A percentile compares a stretch with the other conserved stretches of the same genome.
Evolutionary conservation across 371 early-diverging fungal genomes (phyloP).

Genomic region (Apophysomyces ossiformis): DNA sequence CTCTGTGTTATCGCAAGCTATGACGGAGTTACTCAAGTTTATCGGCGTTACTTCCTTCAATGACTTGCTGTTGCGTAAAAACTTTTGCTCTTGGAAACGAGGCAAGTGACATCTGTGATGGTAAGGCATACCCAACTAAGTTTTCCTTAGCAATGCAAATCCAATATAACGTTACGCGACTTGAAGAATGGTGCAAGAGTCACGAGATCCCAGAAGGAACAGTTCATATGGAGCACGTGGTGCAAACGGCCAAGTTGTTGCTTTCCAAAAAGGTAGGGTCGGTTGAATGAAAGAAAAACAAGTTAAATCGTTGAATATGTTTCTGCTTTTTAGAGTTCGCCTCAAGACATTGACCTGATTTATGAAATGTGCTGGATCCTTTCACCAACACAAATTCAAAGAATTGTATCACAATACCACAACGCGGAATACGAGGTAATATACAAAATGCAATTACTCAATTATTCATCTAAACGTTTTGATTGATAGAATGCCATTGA

Average conservation of each 20-base stretch:
- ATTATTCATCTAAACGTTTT: slow-evolving; percentile 6
- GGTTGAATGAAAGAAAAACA: too few species aligned
- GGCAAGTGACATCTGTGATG: slow-evolving; percentile 33
- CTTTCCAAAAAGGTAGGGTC: slow-evolving; percentile 82
- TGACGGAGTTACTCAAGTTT: slow-evolving; percentile 86
- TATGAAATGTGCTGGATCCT: slow-evolving; percentile 96
- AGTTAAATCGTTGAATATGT: background rate
- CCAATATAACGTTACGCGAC: slow-evolving; percentile 94
- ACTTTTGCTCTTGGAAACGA: slow-evolving; percentile 85
- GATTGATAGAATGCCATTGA: slow-evolving; percentile 75
- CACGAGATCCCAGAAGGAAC: slow-evolving; percentile 93
- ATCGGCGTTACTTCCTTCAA: slow-evolving; percentile 92
- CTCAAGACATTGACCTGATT: slow-evolving; percentile 92
- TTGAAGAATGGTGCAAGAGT: slow-evolving; percentile 97
- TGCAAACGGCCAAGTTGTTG: slow-evolving; percentile 94
- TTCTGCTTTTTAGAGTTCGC: slow-evolving; percentile 52
- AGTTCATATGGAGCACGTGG: slow-evolving; percentile 87
- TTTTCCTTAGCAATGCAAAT: slow-evolving; percentile 81
- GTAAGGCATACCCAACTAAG: background rate
- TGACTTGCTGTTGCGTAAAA: slow-evolving; percentile 85
- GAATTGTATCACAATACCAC: slow-evolving; percentile 85
- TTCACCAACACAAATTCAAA: slow-evolving; percentile 94
- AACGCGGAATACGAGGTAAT: slow-evolving; percentile 76
- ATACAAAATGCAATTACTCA: background rate
- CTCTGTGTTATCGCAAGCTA: slow-evolving; percentile 70